Percentiles rank a stretch among this genome's conserved stretches.
These are phyloP conservation scores for Carex parvula DNA, from an alignment of 176 grass and related monocot genomes.

Conservation along the genomic window DNA sequence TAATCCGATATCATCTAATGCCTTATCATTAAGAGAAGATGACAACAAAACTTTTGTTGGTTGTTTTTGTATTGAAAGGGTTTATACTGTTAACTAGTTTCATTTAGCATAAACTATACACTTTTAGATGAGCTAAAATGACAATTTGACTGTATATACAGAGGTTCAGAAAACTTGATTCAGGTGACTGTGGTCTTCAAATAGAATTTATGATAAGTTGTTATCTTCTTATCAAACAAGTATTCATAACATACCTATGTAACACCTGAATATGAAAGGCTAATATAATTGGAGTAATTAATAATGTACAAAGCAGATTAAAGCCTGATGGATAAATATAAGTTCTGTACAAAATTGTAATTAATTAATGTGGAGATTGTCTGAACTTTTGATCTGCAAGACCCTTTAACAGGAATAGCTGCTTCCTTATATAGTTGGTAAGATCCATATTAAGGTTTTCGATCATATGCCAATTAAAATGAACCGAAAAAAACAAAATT, in stretches of 20 bases:
- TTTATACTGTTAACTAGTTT: background rate
- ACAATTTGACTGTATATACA: background rate
- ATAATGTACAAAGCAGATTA: background rate
- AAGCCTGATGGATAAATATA: background rate
- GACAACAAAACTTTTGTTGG: background rate
- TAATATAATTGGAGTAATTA: background rate
- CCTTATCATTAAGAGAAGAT: background rate
- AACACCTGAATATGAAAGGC: background rate
- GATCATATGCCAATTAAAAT: background rate
- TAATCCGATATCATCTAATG: background rate
- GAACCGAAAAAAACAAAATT: background rate
- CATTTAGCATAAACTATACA: background rate
- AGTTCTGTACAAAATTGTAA: background rate
- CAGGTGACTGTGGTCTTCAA: background rate
- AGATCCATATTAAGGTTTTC: background rate
- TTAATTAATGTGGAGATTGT: background rate
- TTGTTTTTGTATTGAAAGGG: conserved; percentile 4
- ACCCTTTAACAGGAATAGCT: background rate
- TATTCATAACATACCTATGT: background rate
- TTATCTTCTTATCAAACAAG: background rate
- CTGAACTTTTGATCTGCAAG: background rate
- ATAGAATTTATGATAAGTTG: background rate
- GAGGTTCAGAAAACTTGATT: background rate
- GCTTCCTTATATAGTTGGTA: background rate
- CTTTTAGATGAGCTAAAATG: background rate